Conservation (phyloP, 306 rosid species). For the Cucumis hystrix region DNA sequence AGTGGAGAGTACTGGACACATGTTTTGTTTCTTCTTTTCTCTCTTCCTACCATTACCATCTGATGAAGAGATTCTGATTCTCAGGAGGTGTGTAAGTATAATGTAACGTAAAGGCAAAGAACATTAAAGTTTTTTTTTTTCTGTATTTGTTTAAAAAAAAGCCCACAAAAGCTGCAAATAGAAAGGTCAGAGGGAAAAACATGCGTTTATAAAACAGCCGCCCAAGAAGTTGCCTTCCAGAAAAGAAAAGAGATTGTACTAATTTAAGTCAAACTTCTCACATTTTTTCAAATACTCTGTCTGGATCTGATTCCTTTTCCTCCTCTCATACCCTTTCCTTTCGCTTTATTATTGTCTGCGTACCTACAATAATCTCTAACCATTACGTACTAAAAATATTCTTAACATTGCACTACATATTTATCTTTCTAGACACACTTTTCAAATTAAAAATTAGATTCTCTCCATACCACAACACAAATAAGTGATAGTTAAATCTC, state of each 20-base stretch:
- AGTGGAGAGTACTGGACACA: not conserved
- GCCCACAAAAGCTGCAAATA: not conserved
- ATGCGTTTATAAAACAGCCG: not conserved
- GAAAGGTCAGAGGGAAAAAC: not conserved
- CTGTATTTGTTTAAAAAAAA: not conserved
- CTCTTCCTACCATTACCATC: not conserved
- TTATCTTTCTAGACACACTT: too few species aligned
- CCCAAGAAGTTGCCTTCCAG: not conserved
- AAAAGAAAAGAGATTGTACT: not conserved
- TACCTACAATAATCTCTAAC: too few species aligned
- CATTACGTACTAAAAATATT: too few species aligned
- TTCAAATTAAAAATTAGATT: too few species aligned
- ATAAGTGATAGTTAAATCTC: too few species aligned
- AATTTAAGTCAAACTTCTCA: not conserved
- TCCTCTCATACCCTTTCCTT: not conserved
- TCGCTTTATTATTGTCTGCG: not conserved
- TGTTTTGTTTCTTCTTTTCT: not conserved
- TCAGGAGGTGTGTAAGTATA: not conserved
- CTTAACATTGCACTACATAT: too few species aligned
- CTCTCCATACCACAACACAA: too few species aligned
- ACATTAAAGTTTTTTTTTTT: not conserved
- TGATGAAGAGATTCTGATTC: slow-evolving; percentile 15
- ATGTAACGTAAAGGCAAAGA: slow-evolving; percentile 6
- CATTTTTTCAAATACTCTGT: not conserved
- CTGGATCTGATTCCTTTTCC: not conserved